phyloP scores from a whole-genome alignment of 192 early-diverging fungal species.

The Funneliformis geosporum region DNA sequence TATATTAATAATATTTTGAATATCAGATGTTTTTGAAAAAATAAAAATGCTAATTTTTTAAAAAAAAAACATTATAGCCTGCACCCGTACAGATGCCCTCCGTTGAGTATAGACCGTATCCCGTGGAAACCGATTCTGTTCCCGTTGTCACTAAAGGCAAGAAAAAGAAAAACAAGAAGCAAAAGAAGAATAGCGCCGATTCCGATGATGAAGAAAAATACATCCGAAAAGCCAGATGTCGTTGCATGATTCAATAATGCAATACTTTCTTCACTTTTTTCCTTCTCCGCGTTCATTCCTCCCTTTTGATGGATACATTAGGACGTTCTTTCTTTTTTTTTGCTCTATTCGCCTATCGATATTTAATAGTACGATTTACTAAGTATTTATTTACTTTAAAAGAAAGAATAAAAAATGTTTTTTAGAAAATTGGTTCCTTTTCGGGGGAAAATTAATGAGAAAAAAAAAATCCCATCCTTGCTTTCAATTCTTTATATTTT shows the following conservation, averaged over 20 bases:
- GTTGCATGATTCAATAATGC: constrained; percentile 23
- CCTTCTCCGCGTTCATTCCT: neutral
- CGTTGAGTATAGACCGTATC: neutral
- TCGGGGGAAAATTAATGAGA: too few species aligned
- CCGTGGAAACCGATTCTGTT: neutral
- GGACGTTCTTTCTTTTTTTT: neutral
- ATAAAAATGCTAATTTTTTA: too few species aligned
- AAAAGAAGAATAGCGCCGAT: neutral
- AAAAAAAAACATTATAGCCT: neutral
- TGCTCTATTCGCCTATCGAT: too few species aligned
- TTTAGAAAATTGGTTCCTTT: too few species aligned
- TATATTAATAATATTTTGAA: neutral
- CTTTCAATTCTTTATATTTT: neutral
- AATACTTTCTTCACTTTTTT: neutral
- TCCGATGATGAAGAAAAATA: constrained; percentile 10
- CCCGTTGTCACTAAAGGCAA: neutral
- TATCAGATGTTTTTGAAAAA: neutral
- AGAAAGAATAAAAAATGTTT: neutral
- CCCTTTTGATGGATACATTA: neutral
- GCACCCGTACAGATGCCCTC: neutral
- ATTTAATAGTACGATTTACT: too few species aligned
- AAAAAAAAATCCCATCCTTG: too few species aligned
- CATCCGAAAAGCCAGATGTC: constrained; percentile 13
- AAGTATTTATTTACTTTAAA: neutral
- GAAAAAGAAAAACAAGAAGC: constrained; percentile 22